Base-by-base conservation (phyloP, 1,284 basidiomycete genomes). In the Amylostereum areolatum region DNA sequence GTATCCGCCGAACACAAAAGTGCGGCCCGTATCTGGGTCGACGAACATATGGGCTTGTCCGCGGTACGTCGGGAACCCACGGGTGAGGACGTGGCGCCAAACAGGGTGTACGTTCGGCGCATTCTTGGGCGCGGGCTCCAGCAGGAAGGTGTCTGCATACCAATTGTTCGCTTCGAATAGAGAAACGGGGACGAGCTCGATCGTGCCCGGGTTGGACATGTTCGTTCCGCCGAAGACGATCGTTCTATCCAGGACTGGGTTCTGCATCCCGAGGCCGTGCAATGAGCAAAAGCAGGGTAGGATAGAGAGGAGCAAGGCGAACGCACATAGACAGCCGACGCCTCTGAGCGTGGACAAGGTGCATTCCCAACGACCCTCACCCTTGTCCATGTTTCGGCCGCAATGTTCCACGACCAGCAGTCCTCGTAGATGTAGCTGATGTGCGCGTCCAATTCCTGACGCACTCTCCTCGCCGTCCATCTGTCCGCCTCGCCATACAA, bases 171-270 rank as follows among this genome's bases (percentile, higher is more conserved):
- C n/a, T n/a, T n/a, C n/a, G n/a, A n/a, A n/a, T n/a, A n/a, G n/a
- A n/a, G n/a, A n/a, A n/a, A n/a, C n/a, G n/a, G n/a, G n/a, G n/a
- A n/a, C n/a, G n/a, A n/a, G n/a, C n/a, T n/a, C n/a, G n/a, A n/a
- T n/a, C n/a, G n/a, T n/a, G n/a, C n/a, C n/a, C n/a, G n/a, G n/a
- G n/a, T n/a, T n/a, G n/a, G n/a, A n/a, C n/a, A 70, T 64, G 36
- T 59, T 65, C 54, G 70, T 72, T 0, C 73, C 72, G 28, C 70
- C 71, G 47, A 68, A 74, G 9, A 69, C 52, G 47, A 74, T 53
- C 6, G 64, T 64, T 44, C 66, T 62, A 50, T 68, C 58, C n/a
- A 70, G 61, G 25, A 55, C 59, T 5, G 57, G 56, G 51, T 73
- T 71, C 71, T 72, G 49, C 7, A n/a, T n/a, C n/a, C n/a, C n/a